Evolutionary conservation across 768 basidiomycete species (phyloP).

Genomic region (Termitomyces sp.): DNA sequence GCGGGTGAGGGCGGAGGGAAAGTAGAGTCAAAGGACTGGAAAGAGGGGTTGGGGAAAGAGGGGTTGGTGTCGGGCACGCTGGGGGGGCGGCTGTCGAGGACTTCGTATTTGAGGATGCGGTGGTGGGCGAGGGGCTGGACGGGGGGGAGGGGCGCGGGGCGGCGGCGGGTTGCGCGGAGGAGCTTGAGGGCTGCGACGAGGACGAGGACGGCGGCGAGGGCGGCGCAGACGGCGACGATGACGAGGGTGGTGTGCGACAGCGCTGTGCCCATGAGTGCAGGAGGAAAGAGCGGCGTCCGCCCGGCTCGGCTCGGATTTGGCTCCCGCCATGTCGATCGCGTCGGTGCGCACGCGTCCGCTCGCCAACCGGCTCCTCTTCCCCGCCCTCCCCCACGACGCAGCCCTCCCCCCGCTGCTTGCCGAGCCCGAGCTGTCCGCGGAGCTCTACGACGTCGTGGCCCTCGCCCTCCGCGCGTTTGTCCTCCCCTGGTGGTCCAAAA

Average conservation of each 20-base stretch:
- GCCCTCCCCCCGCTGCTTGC: constrained; percentile 41
- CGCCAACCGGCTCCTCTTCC: constrained; percentile 63
- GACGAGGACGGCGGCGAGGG: constrained; percentile 35
- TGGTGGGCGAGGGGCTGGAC: constrained; percentile 63
- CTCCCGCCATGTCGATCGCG: constrained; percentile 18
- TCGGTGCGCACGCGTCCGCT: constrained; percentile 29
- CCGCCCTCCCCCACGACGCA: constrained; percentile 37
- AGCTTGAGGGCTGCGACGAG: constrained; percentile 33
- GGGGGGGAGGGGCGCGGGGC: constrained; percentile 51
- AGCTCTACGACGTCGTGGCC: constrained; percentile 77
- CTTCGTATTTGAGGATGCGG: constrained; percentile 40
- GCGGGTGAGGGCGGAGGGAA: constrained; percentile 16
- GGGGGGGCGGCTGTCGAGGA: constrained; percentile 1
- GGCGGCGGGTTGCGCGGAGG: constrained; percentile 28
- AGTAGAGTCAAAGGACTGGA: constrained; percentile 11
- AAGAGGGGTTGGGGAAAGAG: constrained; percentile 3
- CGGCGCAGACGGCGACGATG: constrained; percentile 44
- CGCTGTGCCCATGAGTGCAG: constrained; percentile 12
- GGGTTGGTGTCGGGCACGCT: constrained; percentile 5
- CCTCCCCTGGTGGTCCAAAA: constrained; percentile 82
- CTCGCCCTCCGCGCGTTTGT: constrained; percentile 77
- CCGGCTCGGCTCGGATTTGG: constrained; percentile 7
- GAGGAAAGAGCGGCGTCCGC: neutral
- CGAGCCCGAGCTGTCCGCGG: constrained; percentile 55
- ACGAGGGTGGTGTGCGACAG: constrained; percentile 41